A percentile compares a stretch with the other conserved stretches of the same genome.
These are phyloP conservation scores for Pseudocohnilembus persalinus DNA, from an alignment of 169 alveolate species.

Conservation along the genomic window DNA sequence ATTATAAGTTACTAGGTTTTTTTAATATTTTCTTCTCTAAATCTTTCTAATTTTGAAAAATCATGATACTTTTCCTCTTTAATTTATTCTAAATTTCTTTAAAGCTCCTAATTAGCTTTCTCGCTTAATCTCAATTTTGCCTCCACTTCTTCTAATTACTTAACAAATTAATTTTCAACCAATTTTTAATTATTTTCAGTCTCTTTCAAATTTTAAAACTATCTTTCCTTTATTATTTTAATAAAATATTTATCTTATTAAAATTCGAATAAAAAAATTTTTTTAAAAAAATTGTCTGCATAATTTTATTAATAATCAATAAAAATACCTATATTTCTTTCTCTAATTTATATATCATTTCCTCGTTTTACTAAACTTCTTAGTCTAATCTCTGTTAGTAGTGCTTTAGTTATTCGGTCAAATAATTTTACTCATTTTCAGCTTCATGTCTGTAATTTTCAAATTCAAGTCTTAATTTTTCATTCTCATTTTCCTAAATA, in stretches of 20 bases:
- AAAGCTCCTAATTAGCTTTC: background rate
- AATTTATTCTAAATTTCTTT: background rate
- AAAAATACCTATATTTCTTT: background rate
- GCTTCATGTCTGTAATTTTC: background rate
- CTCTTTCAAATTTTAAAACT: background rate
- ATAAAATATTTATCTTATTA: too few species aligned
- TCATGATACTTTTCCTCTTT: background rate
- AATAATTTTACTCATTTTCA: background rate
- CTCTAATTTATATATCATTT: background rate
- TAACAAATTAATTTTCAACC: background rate
- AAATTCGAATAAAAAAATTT: too few species aligned
- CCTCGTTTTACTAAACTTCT: background rate
- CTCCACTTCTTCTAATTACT: background rate
- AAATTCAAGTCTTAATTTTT: background rate
- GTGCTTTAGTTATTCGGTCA: background rate
- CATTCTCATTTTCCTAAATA: background rate
- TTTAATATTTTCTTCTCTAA: background rate
- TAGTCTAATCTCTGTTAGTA: background rate
- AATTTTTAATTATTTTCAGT: background rate
- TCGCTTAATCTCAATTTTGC: background rate
- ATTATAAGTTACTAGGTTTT: too few species aligned
- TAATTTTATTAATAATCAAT: too few species aligned
- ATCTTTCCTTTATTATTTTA: background rate
- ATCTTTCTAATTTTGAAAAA: background rate
- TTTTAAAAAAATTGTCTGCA: too few species aligned